Evolutionary conservation across 2,329 filamentous ascomycete genomes (phyloP), one percentile per base, ranked within the genome.

Genomic region (Aspergillus aculeatinus): DNA sequence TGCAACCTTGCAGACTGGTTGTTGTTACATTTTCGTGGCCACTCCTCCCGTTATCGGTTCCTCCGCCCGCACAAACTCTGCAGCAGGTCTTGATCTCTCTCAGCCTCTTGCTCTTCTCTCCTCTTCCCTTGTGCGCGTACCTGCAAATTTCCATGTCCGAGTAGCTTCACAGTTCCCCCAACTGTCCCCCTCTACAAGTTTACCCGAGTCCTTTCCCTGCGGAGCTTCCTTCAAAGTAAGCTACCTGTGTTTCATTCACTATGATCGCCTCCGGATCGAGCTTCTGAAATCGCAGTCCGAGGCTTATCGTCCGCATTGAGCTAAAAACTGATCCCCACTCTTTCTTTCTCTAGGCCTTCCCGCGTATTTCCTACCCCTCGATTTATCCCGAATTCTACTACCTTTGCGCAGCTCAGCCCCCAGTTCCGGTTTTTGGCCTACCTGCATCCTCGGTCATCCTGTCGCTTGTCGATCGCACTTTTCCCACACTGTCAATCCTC

Each of bases 241-340:
- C 33, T 12, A 16, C 11, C 33, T 12, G 4, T 16, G 11, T 12
- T 35, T 16, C 14, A 35, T 16, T 44, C n/a, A 19, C 16, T n/a
- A n/a, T 12, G 39, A n/a, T 44, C 39, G 16, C 39, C 33, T 44
- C 39, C 25, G 52, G 42, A 33, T 33, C 42, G 39, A 55, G 52
- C 52, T 55, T 55, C 52, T 55, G 52, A 25, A 55, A 55, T 47
- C 39, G 52, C 52, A 42, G 31, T 35, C 52, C 52, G 51, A 51
- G 57, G 52, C 58, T 58, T 62, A 60, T 62, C 58, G 52, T 55
- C 58, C 59, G 58, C 61, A 63, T 60, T 58, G 48, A 63, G 55
- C 58, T 63, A 58, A 63, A 29, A 52, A 19, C 31, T 29, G 58
- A 48, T 44, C 56, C 55, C 60, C 60, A 62, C 60, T 51, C 52